A percentile compares a stretch with the other conserved stretches of the same genome.
phyloP scores from a whole-genome alignment of 1,284 basidiomycete species.

The Cerioporus squamosus region DNA sequence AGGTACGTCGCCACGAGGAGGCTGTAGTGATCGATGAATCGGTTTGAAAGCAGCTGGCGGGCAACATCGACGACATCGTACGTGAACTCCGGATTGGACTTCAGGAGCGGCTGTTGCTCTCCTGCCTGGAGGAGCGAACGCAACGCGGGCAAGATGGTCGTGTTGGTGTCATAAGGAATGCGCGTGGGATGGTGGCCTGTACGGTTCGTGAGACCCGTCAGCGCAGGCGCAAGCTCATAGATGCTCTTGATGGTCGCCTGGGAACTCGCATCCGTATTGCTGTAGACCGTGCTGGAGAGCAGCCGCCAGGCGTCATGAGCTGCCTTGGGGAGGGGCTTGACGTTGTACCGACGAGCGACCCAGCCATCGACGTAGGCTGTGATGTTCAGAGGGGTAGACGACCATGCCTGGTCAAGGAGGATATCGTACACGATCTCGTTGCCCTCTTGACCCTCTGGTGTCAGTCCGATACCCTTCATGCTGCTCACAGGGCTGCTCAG shows the following conservation, averaged over 20 bases:
- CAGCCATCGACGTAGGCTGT: constrained; percentile 38
- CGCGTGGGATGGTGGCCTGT: constrained; percentile 40
- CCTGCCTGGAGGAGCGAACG: constrained; percentile 38
- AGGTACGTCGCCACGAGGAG: constrained; percentile 37
- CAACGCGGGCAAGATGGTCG: constrained; percentile 42
- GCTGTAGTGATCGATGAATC: constrained; percentile 41
- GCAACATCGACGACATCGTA: constrained; percentile 48
- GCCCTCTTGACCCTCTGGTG: constrained; percentile 48
- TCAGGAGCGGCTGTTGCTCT: constrained; percentile 25
- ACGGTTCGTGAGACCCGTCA: constrained; percentile 39
- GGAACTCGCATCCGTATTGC: constrained; percentile 37
- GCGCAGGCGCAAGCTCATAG: constrained; percentile 39
- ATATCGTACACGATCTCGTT: constrained; percentile 50
- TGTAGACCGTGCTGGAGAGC: constrained; percentile 45
- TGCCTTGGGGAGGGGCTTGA: constrained; percentile 29
- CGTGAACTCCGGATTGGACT: constrained; percentile 38
- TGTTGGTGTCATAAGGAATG: constrained; percentile 44
- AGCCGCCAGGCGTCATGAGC: constrained; percentile 43
- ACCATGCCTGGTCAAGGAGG: constrained; percentile 49
- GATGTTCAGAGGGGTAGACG: constrained; percentile 36
- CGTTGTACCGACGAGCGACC: constrained; percentile 42
- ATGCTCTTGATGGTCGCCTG: constrained; percentile 48
- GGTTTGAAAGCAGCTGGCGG: constrained; percentile 46
- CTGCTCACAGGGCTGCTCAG: constrained; percentile 35
- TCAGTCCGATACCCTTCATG: constrained; percentile 47